Evolutionary conservation across 2,329 filamentous ascomycete species (phyloP).

Genomic region (Fusarium metavorans): DNA sequence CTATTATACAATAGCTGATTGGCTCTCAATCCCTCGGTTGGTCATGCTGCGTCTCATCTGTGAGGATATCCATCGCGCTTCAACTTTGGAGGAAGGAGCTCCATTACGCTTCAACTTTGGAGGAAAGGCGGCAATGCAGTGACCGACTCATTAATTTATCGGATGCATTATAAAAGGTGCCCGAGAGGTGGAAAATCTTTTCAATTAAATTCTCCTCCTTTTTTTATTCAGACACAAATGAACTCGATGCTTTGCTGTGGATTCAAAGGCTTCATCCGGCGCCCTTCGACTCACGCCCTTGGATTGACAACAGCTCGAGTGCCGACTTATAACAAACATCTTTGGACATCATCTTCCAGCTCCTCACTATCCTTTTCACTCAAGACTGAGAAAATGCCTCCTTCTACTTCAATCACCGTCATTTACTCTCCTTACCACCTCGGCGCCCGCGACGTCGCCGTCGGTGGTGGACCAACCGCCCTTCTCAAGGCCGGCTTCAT

Average conservation of each 20-base stretch:
- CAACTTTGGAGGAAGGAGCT: constrained; percentile 12
- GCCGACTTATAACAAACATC: neutral
- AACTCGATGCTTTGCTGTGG: neutral
- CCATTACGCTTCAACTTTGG: constrained; percentile 8
- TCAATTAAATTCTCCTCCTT: neutral
- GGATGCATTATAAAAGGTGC: neutral
- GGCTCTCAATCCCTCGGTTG: neutral
- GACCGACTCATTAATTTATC: neutral
- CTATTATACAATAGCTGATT: neutral
- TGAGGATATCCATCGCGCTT: neutral
- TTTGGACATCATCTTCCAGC: neutral
- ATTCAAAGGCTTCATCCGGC: neutral
- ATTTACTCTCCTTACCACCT: constrained; percentile 56
- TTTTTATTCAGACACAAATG: neutral
- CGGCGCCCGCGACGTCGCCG: constrained; percentile 50
- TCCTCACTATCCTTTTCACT: neutral
- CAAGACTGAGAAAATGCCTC: neutral
- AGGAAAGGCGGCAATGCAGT: constrained; percentile 2
- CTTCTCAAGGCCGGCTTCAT: constrained; percentile 48
- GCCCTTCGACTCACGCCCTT: neutral
- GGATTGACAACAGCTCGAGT: neutral
- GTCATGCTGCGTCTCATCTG: neutral
- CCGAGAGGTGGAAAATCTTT: neutral
- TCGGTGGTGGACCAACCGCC: constrained; percentile 52
- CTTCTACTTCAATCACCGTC: constrained; percentile 46